These are phyloP conservation scores for Dryas alaskensis DNA, from an alignment of 306 rosid species.

Conservation along the genomic window DNA sequence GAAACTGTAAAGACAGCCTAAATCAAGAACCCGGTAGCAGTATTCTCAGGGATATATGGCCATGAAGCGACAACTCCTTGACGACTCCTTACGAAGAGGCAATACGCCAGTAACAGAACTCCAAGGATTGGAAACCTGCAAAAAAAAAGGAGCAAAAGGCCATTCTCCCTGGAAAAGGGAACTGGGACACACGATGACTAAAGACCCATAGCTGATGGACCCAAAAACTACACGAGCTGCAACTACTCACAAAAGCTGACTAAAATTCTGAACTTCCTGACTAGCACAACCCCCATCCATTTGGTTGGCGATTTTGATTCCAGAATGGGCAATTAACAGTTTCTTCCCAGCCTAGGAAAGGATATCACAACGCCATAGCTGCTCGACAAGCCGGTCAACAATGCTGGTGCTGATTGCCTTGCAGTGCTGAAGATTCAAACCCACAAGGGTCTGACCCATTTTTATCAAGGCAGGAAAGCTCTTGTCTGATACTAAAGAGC, in stretches of 20 bases:
- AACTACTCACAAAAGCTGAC: constrained; percentile 43
- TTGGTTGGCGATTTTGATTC: constrained; percentile 13
- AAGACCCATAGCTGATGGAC: constrained; percentile 70
- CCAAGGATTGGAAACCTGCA: constrained; percentile 57
- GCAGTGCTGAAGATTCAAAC: constrained; percentile 76
- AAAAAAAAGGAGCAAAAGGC: constrained; percentile 47
- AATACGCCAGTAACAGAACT: constrained; percentile 56
- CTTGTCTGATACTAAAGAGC: constrained; percentile 57
- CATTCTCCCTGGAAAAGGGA: constrained; percentile 63
- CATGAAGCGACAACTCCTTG: constrained; percentile 32
- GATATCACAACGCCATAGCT: constrained; percentile 76
- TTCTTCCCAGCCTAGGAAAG: constrained; percentile 47
- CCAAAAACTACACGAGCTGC: constrained; percentile 60
- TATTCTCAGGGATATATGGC: constrained; percentile 57
- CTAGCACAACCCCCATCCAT: constrained; percentile 15
- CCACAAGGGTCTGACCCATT: constrained; percentile 61
- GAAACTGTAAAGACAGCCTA: constrained; percentile 28
- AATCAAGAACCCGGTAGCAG: constrained; percentile 45
- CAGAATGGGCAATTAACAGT: constrained; percentile 13
- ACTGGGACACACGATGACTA: constrained; percentile 45
- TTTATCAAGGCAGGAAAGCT: constrained; percentile 53
- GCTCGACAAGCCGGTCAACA: constrained; percentile 50
- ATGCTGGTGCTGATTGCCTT: constrained; percentile 53
- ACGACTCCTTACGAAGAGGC: constrained; percentile 38
- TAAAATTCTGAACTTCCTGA: constrained; percentile 36